A percentile compares a stretch with the other conserved stretches of the same genome.
These are phyloP conservation scores for Sodiomyces alkalinus DNA, from an alignment of 2,329 filamentous ascomycete genomes.

Conservation along the genomic window DNA sequence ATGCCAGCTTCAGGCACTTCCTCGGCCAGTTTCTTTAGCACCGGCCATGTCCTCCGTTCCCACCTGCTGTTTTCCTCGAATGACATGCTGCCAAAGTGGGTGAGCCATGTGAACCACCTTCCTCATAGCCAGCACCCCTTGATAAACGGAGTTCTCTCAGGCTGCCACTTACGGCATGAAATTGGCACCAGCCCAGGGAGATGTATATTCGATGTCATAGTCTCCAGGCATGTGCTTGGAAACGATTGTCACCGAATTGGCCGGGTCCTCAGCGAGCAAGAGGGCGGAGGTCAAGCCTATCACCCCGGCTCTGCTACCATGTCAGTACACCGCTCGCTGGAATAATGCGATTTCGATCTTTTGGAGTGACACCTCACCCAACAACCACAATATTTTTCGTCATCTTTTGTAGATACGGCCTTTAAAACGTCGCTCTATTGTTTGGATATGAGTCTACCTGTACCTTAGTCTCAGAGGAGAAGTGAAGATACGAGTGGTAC, in stretches of 20 bases:
- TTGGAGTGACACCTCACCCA: slow-evolving; percentile 14
- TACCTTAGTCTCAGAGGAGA: too few relatives aligned
- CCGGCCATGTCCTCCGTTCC: slow-evolving; percentile 44
- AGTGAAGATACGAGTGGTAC: too few relatives aligned
- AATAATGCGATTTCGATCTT: too few relatives aligned
- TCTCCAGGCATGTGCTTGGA: slow-evolving; percentile 77
- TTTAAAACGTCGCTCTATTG: too few relatives aligned
- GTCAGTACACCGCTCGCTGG: not conserved
- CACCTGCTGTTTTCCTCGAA: slow-evolving; percentile 22
- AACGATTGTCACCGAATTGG: slow-evolving; percentile 23
- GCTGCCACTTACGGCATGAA: slow-evolving; percentile 44
- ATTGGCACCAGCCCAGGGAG: slow-evolving; percentile 68
- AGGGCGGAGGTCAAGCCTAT: slow-evolving; percentile 35
- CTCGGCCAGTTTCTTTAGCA: slow-evolving; percentile 35
- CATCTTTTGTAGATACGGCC: too few relatives aligned
- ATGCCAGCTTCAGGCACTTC: slow-evolving; percentile 58
- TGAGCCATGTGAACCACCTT: too few relatives aligned
- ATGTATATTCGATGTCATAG: slow-evolving; percentile 71
- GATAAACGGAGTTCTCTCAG: too few relatives aligned
- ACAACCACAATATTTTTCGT: slow-evolving; percentile 37
- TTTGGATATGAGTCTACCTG: too few relatives aligned
- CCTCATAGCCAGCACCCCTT: too few relatives aligned
- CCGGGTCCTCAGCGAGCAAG: slow-evolving; percentile 27
- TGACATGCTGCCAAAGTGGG: slow-evolving; percentile 18
- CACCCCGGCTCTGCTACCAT: slow-evolving; percentile 26